Percentiles rank a stretch among this genome's conserved stretches.
These are phyloP conservation scores for Solanum medicagineum DNA, from an alignment of 257 asterid species.

Conservation along the genomic window DNA sequence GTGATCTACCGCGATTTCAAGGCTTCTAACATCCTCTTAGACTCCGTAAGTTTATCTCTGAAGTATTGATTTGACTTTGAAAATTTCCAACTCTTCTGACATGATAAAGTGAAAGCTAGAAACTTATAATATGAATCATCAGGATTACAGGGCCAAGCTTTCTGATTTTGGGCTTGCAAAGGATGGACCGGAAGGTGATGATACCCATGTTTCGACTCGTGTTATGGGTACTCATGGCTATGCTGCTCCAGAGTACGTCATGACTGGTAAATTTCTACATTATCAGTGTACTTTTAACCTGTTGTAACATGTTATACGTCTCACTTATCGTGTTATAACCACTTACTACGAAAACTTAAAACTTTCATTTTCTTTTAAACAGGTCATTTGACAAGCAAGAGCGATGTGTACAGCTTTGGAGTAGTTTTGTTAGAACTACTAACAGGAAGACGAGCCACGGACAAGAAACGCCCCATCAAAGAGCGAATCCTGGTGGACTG, in stretches of 20 bases:
- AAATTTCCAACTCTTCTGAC: neutral
- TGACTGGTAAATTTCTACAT: conserved; percentile 42
- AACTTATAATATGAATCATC: neutral
- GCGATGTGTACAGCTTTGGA: conserved; percentile 69
- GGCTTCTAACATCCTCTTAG: conserved; percentile 56
- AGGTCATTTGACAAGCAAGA: conserved; percentile 74
- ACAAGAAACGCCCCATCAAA: conserved; percentile 38
- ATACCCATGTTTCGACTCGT: conserved; percentile 59
- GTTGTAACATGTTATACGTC: neutral
- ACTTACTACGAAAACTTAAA: neutral
- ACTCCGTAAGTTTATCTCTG: conserved; percentile 13
- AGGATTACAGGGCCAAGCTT: conserved; percentile 59
- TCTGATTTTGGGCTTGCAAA: conserved; percentile 83
- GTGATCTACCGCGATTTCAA: conserved; percentile 80
- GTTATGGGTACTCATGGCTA: conserved; percentile 91
- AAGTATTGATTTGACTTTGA: neutral
- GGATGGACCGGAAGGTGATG: conserved; percentile 77
- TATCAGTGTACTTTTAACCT: neutral
- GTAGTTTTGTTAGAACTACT: conserved; percentile 65
- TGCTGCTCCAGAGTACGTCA: conserved; percentile 82
- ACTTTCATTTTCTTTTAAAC: neutral
- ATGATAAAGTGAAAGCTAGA: neutral
- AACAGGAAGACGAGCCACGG: conserved; percentile 46
- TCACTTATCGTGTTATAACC: neutral
- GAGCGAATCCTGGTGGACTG: conserved; percentile 61